Conservation (phyloP, 805 yeast genomes). For the Starmerella kuoi region DNA sequence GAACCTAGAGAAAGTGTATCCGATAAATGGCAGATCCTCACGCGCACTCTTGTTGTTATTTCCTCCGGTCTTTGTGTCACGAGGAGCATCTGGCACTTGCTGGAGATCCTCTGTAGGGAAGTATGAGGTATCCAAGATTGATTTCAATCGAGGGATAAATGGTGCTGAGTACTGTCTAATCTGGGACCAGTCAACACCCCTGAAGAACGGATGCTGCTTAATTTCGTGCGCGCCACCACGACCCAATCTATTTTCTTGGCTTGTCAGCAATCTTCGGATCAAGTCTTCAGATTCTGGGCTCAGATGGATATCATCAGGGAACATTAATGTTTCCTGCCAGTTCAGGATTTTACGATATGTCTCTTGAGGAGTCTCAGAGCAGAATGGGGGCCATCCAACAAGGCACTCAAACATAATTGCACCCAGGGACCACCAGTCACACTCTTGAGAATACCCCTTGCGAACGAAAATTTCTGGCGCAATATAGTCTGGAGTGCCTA, state of each 20-base stretch:
- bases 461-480: constrained; percentile 90
- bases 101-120: constrained; percentile 97
- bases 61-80: constrained; percentile 29
- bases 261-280: constrained; percentile 62
- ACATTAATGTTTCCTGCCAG: constrained; percentile 77
- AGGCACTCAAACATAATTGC: constrained; percentile 94
- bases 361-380: constrained; percentile 89
- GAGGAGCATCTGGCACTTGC: constrained; percentile 85
- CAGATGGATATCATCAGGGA: constrained; percentile 85
- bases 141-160: constrained; percentile 78
- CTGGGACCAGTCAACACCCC: constrained; percentile 92
- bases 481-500: constrained; percentile 91
- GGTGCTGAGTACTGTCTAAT: constrained; percentile 86
- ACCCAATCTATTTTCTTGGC: constrained; percentile 70
- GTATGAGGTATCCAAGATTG: constrained; percentile 90
- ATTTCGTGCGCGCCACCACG: constrained; percentile 89
- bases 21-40: constrained; percentile 92
- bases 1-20: constrained; percentile 90
- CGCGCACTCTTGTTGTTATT: constrained; percentile 40
- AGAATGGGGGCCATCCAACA: constrained; percentile 95
- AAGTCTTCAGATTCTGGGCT: constrained; percentile 83
- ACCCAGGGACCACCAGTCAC: constrained; percentile 97
- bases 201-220: constrained; percentile 80
- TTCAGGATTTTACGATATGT: constrained; percentile 82
- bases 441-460: constrained; percentile 92